Evolutionary conservation across 257 asterid species (phyloP), one percentile per base, ranked within the genome.

Genomic region (Scutellaria minor): DNA sequence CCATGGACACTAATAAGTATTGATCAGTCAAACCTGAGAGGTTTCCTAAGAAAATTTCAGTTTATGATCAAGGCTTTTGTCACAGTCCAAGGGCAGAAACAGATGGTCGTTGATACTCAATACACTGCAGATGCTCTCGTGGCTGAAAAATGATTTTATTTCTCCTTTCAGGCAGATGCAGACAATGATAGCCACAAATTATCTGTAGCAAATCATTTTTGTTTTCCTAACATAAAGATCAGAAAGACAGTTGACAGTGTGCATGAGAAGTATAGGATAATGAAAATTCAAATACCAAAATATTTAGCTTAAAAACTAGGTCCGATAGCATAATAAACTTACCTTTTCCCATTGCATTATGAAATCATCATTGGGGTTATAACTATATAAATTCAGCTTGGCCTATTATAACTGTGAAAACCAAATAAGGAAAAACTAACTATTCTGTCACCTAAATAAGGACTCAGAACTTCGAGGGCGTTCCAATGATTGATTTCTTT

Each of bases 281-380:
- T 63, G 71, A 45, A 62, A 46, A 69, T 67, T 78, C 48, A 66
- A 64, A 47, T 63, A 51, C 57, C 55, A 74, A 7, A 58, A 50
- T 40, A 39, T 20, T 63, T 68, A 31, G 47, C 67, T 69, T 68
- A 74, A 64, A 74, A 9, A 12, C 15, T 44, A 50, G 52, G 31
- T 22, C 41, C 31, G 24, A 64, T 11, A 52, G 58, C 18, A 58
- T 41, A 60, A 72, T 31, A 54, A 58, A 80, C 88, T 80, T 70
- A 88, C 98, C 84, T 77, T 86, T 53, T 93, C 96, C 97, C 98
- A 92, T 77, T 89, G 89, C 85, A 87, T 73, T 67, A 85, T 81
- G 57, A 78, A 51, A 55, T 85, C 89, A 76, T 82, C 85, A 57
- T 83, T 83, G 56, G 73, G 79, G 75, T 76, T 89, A 53, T 45